Evolutionary conservation across 768 basidiomycete genomes (phyloP).

Genomic region (Arthromyces matolae): DNA sequence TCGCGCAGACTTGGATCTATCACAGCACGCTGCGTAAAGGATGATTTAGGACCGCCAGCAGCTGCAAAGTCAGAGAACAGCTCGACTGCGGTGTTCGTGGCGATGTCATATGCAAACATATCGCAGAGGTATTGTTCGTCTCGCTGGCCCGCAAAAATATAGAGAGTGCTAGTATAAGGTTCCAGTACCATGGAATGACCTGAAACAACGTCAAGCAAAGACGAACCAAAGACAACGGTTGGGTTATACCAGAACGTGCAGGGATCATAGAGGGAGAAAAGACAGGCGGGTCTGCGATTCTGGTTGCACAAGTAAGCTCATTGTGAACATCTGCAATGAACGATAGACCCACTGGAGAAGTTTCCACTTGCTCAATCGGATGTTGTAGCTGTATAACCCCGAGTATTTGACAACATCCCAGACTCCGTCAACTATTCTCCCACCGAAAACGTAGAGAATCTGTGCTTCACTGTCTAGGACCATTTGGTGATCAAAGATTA

Average conservation of each 20-base stretch:
- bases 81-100: constrained; percentile 53
- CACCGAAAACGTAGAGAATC: constrained; percentile 73
- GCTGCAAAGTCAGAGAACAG: constrained; percentile 59
- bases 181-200: constrained; percentile 86
- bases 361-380: constrained; percentile 64
- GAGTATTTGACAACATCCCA: constrained; percentile 60
- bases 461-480: constrained; percentile 68
- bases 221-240: not conserved
- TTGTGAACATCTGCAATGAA: not conserved
- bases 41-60: constrained; percentile 64
- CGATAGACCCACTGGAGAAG: constrained; percentile 52
- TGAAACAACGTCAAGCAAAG: constrained; percentile 18
- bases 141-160: constrained; percentile 72
- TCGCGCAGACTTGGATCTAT: constrained; percentile 61
- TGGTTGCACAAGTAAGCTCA: constrained; percentile 8
- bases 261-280: constrained; percentile 43
- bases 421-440: constrained; percentile 65
- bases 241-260: constrained; percentile 53
- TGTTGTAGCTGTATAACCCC: constrained; percentile 70
- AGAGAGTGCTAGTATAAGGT: constrained; percentile 50
- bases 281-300: constrained; percentile 24
- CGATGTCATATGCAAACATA: constrained; percentile 71
- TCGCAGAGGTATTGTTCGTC: constrained; percentile 67
- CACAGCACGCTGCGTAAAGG: constrained; percentile 72
- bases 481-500: constrained; percentile 82